These are phyloP conservation scores for Akanthomyces muscarius DNA, from an alignment of 2,329 filamentous ascomycete genomes.

Conservation along the genomic window DNA sequence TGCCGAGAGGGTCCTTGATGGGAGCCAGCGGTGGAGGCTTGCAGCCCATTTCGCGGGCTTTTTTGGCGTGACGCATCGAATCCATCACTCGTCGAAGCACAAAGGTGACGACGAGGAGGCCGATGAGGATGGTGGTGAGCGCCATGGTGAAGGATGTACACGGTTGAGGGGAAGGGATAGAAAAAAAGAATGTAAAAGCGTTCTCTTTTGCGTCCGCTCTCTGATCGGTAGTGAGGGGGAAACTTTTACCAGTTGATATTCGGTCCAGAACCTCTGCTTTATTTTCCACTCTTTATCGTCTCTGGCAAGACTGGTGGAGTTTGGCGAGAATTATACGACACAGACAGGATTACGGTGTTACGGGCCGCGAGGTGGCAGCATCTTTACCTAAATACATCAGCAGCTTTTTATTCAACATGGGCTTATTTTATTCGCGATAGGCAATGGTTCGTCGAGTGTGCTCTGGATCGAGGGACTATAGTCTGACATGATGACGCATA, in stretches of 20 bases:
- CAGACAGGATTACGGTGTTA: background rate
- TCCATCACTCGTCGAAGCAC: constrained; percentile 11
- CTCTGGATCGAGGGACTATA: constrained; percentile 12
- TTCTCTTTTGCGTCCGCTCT: background rate
- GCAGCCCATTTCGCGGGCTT: constrained; percentile 21
- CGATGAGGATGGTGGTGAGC: constrained; percentile 9
- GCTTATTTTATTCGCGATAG: constrained; percentile 11
- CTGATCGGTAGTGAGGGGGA: background rate
- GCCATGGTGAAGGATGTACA: background rate
- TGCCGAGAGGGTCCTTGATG: constrained; percentile 21
- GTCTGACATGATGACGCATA: constrained; percentile 17
- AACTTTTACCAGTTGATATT: background rate
- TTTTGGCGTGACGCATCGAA: constrained; percentile 12
- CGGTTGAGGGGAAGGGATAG: background rate
- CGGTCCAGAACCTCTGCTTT: background rate
- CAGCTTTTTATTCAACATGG: background rate
- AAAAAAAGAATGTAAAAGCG: background rate
- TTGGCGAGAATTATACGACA: background rate
- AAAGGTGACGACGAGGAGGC: constrained; percentile 12
- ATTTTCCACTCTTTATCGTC: constrained; percentile 1
- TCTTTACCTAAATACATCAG: constrained; percentile 14
- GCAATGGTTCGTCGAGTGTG: constrained; percentile 10
- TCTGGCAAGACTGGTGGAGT: constrained; percentile 6
- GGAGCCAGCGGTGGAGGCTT: constrained; percentile 17
- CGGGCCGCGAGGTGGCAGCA: constrained; percentile 6